Percentiles rank a stretch among this genome's conserved stretches.
These are phyloP conservation scores for Bolboschoenus planiculmis DNA, from an alignment of 176 grass and related monocot genomes.

Conservation along the genomic window DNA sequence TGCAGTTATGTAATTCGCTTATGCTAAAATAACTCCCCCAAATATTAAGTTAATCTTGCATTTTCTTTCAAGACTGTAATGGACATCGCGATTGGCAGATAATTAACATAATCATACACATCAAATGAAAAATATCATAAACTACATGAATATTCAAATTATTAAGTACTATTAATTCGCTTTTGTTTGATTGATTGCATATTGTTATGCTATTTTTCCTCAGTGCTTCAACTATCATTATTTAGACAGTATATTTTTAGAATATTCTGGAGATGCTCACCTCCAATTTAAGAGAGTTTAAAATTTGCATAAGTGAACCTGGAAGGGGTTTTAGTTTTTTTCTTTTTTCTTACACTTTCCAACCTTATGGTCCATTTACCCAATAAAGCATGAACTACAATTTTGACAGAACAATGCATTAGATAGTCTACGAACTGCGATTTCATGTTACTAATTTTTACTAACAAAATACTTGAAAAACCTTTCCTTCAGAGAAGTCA, in stretches of 20 bases:
- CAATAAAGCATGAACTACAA: no score
- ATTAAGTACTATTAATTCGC: background rate
- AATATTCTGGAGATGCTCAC: background rate
- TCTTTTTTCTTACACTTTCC: background rate
- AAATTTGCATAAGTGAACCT: background rate
- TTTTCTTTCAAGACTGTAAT: background rate
- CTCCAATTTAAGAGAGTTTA: background rate
- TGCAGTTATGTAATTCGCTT: background rate
- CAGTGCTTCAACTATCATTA: background rate
- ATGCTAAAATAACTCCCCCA: background rate
- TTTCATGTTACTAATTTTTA: background rate
- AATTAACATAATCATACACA: slow-evolving; percentile 11
- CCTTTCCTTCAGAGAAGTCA: background rate
- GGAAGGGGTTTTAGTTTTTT: background rate
- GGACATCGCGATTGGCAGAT: background rate
- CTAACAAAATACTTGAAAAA: background rate
- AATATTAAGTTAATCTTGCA: background rate
- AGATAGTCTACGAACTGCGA: background rate
- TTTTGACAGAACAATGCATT: background rate
- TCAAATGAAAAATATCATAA: background rate
- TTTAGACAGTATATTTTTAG: background rate
- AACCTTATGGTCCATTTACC: background rate
- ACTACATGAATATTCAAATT: background rate
- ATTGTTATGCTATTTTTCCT: background rate
- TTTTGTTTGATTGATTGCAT: background rate